phyloP scores from a whole-genome alignment of 768 basidiomycete genomes.

The Suillus americanus region DNA sequence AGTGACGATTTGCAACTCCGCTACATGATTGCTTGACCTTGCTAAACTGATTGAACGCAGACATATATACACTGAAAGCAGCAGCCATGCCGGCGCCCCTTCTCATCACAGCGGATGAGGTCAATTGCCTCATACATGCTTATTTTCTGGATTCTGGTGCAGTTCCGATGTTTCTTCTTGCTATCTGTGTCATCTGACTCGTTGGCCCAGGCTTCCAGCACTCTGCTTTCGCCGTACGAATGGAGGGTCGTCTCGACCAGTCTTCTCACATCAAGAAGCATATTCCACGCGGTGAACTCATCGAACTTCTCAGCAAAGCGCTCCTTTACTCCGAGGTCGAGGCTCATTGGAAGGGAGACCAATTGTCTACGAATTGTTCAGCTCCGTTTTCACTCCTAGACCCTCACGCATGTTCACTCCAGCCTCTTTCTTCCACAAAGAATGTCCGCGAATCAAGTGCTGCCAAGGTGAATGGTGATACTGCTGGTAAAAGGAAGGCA shows the following conservation, averaged over 20 bases:
- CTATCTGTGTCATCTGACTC: conserved; percentile 11
- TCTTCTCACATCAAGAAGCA: conserved; percentile 70
- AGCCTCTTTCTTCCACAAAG: conserved; percentile 31
- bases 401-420: conserved; percentile 65
- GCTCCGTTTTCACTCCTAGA: conserved; percentile 73
- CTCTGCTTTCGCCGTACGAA: conserved; percentile 77
- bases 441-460: conserved; percentile 14
- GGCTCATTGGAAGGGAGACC: conserved; percentile 72
- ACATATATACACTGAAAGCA: background rate
- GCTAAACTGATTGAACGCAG: background rate
- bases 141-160: conserved; percentile 83
- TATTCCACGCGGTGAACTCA: conserved; percentile 77
- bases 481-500: conserved; percentile 51
- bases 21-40: background rate
- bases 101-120: conserved; percentile 74
- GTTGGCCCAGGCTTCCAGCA: conserved; percentile 65
- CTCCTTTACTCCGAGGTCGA: conserved; percentile 82
- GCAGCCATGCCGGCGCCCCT: conserved; percentile 43
- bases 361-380: conserved; percentile 64
- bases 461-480: conserved; percentile 18
- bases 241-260: conserved; percentile 69
- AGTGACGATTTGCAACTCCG: conserved; percentile 2
- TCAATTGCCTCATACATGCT: conserved; percentile 83
- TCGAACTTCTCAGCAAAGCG: conserved; percentile 79
- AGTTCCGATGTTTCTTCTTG: background rate